A percentile compares a stretch with the other conserved stretches of the same genome.
These are phyloP conservation scores for Didymella lethalis DNA, from an alignment of 2,329 filamentous ascomycete genomes.

Conservation along the genomic window DNA sequence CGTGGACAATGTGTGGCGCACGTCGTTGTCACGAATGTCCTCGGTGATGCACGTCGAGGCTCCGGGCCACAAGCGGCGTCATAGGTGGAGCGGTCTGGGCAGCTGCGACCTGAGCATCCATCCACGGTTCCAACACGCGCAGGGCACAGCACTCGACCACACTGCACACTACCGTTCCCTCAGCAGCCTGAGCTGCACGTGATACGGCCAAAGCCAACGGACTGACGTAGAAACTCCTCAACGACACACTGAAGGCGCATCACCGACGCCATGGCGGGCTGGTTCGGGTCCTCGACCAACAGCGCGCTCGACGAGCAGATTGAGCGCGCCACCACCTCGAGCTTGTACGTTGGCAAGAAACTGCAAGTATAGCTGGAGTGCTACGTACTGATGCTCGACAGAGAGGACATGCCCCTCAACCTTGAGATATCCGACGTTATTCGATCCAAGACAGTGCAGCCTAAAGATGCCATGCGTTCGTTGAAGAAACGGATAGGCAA, in stretches of 20 bases:
- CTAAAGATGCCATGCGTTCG: slow-evolving; percentile 97
- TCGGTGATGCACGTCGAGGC: slow-evolving; percentile 9
- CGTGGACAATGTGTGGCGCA: slow-evolving; percentile 14
- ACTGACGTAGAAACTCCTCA: neutral
- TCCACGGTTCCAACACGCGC: neutral
- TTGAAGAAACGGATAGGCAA: slow-evolving; percentile 93
- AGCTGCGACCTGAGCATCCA: slow-evolving; percentile 11
- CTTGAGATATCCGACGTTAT: slow-evolving; percentile 98
- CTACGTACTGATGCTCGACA: slow-evolving; percentile 49
- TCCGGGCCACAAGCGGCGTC: slow-evolving; percentile 9
- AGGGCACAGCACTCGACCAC: neutral
- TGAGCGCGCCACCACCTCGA: slow-evolving; percentile 92
- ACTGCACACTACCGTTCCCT: neutral
- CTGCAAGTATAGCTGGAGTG: neutral
- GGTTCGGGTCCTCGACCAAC: slow-evolving; percentile 85
- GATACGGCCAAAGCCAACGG: neutral
- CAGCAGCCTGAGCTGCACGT: slow-evolving; percentile 4
- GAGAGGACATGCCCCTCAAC: slow-evolving; percentile 95
- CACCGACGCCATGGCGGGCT: slow-evolving; percentile 77
- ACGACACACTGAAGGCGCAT: neutral
- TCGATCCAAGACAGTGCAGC: slow-evolving; percentile 94
- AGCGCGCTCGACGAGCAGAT: slow-evolving; percentile 96
- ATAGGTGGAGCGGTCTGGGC: slow-evolving; percentile 5
- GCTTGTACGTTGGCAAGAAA: slow-evolving; percentile 67
- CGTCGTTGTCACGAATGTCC: slow-evolving; percentile 4